Evolutionary conservation across 2,329 filamentous ascomycete genomes (phyloP).

Genomic region (Dothistroma septosporum): DNA sequence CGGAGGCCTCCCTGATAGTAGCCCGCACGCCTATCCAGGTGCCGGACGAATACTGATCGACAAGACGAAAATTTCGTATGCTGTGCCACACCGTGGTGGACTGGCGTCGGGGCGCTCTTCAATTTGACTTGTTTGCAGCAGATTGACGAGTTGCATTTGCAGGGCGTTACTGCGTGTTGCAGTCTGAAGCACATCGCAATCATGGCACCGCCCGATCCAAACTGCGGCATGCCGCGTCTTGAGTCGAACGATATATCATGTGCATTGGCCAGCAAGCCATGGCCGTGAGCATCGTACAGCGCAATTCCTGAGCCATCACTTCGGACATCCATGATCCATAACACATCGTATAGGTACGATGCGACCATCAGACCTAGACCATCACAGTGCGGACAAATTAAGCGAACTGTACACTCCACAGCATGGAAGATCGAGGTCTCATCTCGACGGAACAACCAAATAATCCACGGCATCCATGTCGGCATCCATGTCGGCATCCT

Average conservation of each 20-base stretch:
- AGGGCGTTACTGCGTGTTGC: background rate
- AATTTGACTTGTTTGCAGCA: background rate
- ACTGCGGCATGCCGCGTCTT: background rate
- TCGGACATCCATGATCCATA: background rate
- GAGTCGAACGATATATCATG: background rate
- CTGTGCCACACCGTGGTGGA: background rate
- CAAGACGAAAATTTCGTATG: background rate
- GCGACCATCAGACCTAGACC: too few relatives aligned
- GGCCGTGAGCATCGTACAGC: background rate
- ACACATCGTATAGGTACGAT: background rate
- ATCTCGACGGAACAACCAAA: background rate
- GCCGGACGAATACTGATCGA: background rate
- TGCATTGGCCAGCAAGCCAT: background rate
- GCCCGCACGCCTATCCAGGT: background rate
- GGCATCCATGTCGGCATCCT: background rate
- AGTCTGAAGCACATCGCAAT: background rate
- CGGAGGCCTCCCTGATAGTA: background rate
- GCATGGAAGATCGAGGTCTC: background rate
- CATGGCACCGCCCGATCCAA: background rate
- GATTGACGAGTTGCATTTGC: background rate
- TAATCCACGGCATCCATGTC: background rate
- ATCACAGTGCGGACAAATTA: background rate
- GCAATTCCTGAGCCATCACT: background rate
- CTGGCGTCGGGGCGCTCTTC: background rate
- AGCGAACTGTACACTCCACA: background rate